phyloP scores from a whole-genome alignment of 116 monocot genomes.

The Trichopus zeylanicus region DNA sequence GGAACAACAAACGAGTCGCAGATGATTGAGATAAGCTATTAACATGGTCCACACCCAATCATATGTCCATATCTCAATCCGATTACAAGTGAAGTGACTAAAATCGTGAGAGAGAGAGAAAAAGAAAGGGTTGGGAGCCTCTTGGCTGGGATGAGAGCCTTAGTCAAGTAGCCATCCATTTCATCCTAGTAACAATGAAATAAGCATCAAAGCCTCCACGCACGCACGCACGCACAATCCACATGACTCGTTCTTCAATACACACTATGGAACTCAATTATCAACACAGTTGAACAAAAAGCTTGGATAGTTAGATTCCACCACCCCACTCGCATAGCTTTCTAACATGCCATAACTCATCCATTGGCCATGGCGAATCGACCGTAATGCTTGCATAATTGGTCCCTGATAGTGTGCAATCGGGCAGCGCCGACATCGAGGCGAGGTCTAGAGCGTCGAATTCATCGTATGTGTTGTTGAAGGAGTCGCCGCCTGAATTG shows the following conservation, averaged over 20 bases:
- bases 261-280: too few species aligned
- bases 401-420: background rate
- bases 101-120: too few species aligned
- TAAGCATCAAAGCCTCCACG: too few species aligned
- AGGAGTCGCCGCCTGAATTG: background rate
- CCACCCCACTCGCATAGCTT: conserved; percentile 17
- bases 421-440: background rate
- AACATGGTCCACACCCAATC: too few species aligned
- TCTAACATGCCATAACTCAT: conserved; percentile 34
- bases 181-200: too few species aligned
- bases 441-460: background rate
- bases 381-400: background rate
- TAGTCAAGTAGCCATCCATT: conserved; percentile 1
- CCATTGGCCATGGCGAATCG: conserved; percentile 26
- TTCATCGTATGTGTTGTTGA: background rate
- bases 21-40: too few species aligned
- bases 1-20: too few species aligned
- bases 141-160: background rate
- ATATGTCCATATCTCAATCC: too few species aligned
- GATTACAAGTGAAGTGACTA: background rate
- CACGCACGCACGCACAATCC: too few species aligned
- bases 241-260: too few species aligned
- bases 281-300: background rate
- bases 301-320: background rate
- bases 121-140: too few species aligned